Conservation (phyloP, 139 green algal genomes). For the Tetraselmis chui region DNA sequence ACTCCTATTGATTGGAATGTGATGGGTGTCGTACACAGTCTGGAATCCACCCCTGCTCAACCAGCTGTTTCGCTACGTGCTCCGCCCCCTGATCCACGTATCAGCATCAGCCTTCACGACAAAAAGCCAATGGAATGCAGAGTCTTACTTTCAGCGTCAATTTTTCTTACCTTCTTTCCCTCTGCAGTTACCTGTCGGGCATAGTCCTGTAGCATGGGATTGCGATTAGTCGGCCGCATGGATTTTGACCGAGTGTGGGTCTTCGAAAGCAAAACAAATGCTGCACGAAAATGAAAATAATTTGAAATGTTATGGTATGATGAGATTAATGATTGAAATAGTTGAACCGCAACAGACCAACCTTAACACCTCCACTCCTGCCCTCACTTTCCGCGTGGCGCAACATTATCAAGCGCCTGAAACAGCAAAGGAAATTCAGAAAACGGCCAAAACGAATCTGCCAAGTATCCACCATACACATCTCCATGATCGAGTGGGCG, state of each 20-base stretch:
- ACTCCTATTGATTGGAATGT: background rate
- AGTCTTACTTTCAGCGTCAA: background rate
- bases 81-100: background rate
- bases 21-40: background rate
- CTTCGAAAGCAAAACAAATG: background rate
- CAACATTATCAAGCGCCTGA: no score
- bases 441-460: no score
- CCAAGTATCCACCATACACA: no score
- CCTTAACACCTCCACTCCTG: background rate
- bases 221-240: no score
- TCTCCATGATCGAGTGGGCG: no score
- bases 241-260: no score
- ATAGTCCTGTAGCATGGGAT: background rate
- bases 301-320: background rate
- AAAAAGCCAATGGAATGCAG: no score
- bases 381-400: background rate
- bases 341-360: background rate
- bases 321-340: background rate
- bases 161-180: background rate
- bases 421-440: no score
- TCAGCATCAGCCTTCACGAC: background rate
- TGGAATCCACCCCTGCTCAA: background rate
- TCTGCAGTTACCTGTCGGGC: background rate
- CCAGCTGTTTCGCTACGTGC: background rate
- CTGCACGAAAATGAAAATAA: background rate